phyloP scores from a whole-genome alignment of 129 eudicot species.

The Dittrichia graveolens region DNA sequence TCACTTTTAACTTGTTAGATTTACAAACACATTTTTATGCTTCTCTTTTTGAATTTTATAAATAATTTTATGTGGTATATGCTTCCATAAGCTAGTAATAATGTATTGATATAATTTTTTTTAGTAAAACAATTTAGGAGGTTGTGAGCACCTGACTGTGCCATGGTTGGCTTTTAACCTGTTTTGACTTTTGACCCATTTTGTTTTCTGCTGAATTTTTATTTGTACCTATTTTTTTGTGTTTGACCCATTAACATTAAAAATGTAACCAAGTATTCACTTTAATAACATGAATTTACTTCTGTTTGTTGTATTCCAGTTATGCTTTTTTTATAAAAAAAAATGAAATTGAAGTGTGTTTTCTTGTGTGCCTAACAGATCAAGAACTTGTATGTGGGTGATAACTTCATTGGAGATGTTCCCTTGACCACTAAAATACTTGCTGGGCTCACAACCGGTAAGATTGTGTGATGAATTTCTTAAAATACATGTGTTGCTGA shows the following conservation, averaged over 20 bases:
- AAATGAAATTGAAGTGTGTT: neutral
- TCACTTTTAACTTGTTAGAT: neutral
- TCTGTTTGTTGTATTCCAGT: neutral
- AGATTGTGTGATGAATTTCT: conserved; percentile 22
- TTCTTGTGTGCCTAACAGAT: conserved; percentile 44
- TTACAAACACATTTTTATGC: no score
- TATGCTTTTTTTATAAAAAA: neutral
- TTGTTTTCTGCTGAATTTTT: neutral
- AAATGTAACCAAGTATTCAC: neutral
- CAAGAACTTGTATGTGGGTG: conserved; percentile 72
- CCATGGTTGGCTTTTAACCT: neutral
- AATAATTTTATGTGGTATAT: neutral
- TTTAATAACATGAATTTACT: neutral
- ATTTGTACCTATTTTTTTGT: neutral
- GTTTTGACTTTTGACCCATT: neutral
- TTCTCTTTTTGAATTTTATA: neutral
- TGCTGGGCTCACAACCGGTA: conserved; percentile 89
- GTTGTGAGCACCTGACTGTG: neutral
- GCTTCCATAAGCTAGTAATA: neutral
- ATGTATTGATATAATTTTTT: neutral
- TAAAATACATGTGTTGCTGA: neutral
- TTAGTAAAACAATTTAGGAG: conserved; percentile 2
- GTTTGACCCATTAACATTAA: neutral
- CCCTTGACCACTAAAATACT: conserved; percentile 79
- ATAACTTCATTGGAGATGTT: conserved; percentile 77